These are phyloP conservation scores for Geotrichum australiense DNA, from an alignment of 1,139 yeast species.

Conservation along the genomic window DNA sequence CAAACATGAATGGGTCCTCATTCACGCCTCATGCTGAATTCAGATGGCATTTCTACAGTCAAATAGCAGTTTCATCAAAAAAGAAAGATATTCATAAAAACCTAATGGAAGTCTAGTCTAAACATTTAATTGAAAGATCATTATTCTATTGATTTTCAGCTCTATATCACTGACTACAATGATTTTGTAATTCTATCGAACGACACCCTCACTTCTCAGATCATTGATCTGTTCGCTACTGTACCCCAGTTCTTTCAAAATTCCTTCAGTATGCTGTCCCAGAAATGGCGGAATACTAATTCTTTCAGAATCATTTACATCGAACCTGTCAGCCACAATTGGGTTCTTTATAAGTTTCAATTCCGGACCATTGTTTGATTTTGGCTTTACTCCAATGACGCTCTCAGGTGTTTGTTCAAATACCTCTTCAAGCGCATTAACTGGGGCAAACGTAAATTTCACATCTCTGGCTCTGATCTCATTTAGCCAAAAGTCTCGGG, in stretches of 20 bases:
- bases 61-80: no score
- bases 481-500: conserved; percentile 37
- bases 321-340: conserved; percentile 1
- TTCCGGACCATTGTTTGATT: not conserved
- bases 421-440: conserved; percentile 34
- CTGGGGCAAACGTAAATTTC: conserved; percentile 39
- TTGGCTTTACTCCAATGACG: conserved; percentile 11
- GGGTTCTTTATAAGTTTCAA: conserved; percentile 2
- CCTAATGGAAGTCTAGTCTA: no score
- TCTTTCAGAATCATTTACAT: conserved; percentile 1
- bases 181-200: no score
- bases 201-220: conserved; percentile 26
- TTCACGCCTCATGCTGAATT: no score
- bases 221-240: conserved; percentile 21
- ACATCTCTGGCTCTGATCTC: conserved; percentile 20
- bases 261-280: conserved; percentile 33
- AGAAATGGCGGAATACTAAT: conserved; percentile 34
- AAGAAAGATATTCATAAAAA: no score
- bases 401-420: conserved; percentile 20
- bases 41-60: no score
- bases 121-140: no score
- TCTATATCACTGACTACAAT: not conserved
- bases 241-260: conserved; percentile 27
- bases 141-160: no score
- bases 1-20: no score